These are phyloP conservation scores for Xerophyta viscosa DNA, from an alignment of 106 monocot species.

Conservation along the genomic window DNA sequence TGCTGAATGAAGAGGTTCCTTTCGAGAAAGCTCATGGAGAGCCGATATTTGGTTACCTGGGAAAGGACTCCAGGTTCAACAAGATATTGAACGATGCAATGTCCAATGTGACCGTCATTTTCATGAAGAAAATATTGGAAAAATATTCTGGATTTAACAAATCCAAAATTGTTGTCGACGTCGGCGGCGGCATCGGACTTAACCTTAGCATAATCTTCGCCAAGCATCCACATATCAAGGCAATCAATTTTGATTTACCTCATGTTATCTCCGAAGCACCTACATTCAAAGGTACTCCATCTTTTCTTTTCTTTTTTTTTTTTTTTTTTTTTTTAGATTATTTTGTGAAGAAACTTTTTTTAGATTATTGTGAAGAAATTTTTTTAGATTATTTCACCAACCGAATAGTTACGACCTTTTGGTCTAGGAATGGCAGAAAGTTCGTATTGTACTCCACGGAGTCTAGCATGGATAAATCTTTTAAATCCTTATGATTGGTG, in stretches of 20 bases:
- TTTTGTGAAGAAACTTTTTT: background rate
- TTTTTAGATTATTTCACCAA: too few species aligned
- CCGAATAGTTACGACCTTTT: too few species aligned
- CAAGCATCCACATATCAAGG: background rate
- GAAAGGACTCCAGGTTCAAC: constrained; percentile 3
- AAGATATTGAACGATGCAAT: constrained; percentile 3
- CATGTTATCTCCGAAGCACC: constrained; percentile 7
- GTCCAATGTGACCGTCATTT: background rate
- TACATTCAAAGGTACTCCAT: background rate
- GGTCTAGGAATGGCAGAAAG: too few species aligned
- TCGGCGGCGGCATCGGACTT: background rate
- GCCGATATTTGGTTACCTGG: background rate
- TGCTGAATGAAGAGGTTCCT: constrained; percentile 2
- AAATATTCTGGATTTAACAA: background rate
- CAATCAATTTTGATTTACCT: background rate
- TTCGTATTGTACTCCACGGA: too few species aligned
- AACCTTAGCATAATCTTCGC: background rate
- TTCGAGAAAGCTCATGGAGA: background rate
- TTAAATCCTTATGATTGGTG: too few species aligned
- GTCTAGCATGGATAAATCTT: too few species aligned
- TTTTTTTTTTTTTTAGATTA: background rate
- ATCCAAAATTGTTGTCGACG: background rate
- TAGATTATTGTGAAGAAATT: too few species aligned
- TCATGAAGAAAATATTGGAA: constrained; percentile 1
- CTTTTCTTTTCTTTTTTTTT: too few species aligned